These are phyloP conservation scores for Aquilaria sinensis DNA, from an alignment of 345 rosid genomes.

Conservation along the genomic window DNA sequence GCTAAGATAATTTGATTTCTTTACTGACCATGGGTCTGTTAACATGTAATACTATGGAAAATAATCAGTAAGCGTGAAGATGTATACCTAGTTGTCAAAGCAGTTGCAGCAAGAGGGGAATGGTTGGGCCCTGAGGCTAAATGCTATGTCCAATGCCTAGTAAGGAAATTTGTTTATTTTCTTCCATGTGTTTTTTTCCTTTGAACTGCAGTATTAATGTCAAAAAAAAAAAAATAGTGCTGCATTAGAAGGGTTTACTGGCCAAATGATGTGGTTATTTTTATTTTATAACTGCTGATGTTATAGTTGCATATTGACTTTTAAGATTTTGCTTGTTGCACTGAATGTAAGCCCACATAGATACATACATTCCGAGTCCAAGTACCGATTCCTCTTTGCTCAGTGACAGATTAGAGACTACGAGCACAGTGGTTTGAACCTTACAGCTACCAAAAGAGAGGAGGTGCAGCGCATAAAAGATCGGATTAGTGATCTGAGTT, in stretches of 20 bases:
- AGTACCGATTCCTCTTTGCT: slow-evolving; percentile 39
- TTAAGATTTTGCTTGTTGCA: neutral
- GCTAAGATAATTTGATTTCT: neutral
- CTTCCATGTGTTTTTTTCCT: neutral
- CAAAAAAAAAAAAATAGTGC: neutral
- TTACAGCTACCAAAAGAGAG: slow-evolving; percentile 66
- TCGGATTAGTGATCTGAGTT: slow-evolving; percentile 71
- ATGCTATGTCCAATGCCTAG: slow-evolving; percentile 62
- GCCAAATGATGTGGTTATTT: slow-evolving; percentile 4
- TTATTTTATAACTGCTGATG: neutral
- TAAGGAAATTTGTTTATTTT: slow-evolving; percentile 41
- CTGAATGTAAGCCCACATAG: neutral
- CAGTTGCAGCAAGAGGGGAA: slow-evolving; percentile 60
- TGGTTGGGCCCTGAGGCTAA: slow-evolving; percentile 49
- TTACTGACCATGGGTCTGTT: slow-evolving; percentile 19
- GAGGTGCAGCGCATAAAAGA: slow-evolving; percentile 67
- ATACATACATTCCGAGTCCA: slow-evolving; percentile 11
- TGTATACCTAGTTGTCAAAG: slow-evolving; percentile 62
- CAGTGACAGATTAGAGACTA: slow-evolving; percentile 97
- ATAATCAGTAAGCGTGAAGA: slow-evolving; percentile 77
- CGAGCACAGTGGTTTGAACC: slow-evolving; percentile 84
- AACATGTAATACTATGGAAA: slow-evolving; percentile 22
- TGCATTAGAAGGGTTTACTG: neutral
- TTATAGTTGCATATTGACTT: neutral
- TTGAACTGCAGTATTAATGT: neutral